phyloP scores from a whole-genome alignment of 441 rosid genomes.

The Iberis amara region DNA sequence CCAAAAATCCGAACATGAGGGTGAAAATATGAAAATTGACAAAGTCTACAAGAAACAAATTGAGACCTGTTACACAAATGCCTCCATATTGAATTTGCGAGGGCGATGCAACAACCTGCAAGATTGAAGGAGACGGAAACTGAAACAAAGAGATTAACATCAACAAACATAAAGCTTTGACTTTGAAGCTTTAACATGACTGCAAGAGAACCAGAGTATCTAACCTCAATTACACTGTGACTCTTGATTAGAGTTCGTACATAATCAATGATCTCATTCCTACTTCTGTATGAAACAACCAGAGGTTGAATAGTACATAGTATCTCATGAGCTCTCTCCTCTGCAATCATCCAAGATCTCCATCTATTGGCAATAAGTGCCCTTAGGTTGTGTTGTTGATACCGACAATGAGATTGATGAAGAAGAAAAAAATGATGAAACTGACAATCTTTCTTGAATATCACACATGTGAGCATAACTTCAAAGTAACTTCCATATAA shows the following conservation, averaged over 20 bases:
- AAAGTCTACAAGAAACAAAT: no score
- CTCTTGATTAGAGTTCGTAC: conserved; percentile 24
- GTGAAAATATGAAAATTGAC: no score
- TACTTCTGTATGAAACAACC: conserved; percentile 27
- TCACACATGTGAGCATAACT: conserved; percentile 53
- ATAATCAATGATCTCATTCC: conserved; percentile 28
- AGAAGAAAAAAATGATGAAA: conserved; percentile 40
- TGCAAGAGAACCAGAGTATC: conserved; percentile 17
- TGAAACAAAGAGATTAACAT: no score
- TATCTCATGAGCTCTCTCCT: conserved; percentile 58
- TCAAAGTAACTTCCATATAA: conserved; percentile 28
- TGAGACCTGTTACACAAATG: no score
- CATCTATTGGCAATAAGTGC: conserved; percentile 4
- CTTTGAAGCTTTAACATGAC: no score
- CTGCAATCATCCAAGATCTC: conserved; percentile 27
- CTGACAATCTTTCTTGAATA: conserved; percentile 42
- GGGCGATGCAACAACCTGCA: no score
- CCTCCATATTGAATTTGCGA: no score
- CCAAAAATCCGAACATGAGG: no score
- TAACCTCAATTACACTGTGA: conserved; percentile 61
- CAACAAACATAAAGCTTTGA: not conserved
- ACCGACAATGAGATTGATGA: conserved; percentile 24
- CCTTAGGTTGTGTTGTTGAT: conserved; percentile 23
- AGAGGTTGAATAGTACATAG: conserved; percentile 27
- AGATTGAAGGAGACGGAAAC: no score